Percentiles rank a stretch among this genome's conserved stretches.
phyloP scores from a whole-genome alignment of 495 filamentous ascomycete genomes.

The Chaetomium fimeti region DNA sequence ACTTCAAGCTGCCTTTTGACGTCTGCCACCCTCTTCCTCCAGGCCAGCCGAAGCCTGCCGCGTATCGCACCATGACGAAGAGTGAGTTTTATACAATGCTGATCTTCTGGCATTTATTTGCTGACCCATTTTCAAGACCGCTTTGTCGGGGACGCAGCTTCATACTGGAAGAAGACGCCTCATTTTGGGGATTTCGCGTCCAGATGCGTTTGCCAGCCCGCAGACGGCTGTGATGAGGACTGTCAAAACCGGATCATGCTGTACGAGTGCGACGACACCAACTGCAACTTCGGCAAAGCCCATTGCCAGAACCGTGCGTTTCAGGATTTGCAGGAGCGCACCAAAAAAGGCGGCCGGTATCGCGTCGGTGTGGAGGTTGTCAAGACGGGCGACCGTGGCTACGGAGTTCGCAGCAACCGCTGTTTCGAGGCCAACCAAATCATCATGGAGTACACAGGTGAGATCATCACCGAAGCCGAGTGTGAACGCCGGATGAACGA shows the following conservation, averaged over 20 bases:
- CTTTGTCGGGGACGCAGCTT: constrained; percentile 85
- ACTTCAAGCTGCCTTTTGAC: constrained; percentile 88
- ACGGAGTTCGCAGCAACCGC: constrained; percentile 85
- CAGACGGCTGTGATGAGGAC: constrained; percentile 79
- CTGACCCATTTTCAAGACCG: constrained; percentile 58
- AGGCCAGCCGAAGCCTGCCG: constrained; percentile 83
- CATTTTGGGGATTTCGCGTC: constrained; percentile 68
- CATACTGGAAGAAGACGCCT: constrained; percentile 77
- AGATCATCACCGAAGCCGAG: constrained; percentile 92
- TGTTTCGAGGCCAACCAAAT: constrained; percentile 87
- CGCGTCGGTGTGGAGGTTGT: constrained; percentile 91
- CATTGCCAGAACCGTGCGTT: constrained; percentile 86
- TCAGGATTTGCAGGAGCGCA: constrained; percentile 70
- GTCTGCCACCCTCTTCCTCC: constrained; percentile 81
- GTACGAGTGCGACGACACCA: constrained; percentile 90
- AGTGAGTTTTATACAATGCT: constrained; percentile 52
- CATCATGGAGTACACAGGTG: constrained; percentile 96
- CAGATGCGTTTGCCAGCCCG: constrained; percentile 73
- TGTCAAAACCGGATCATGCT: constrained; percentile 96
- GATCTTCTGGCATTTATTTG: neutral
- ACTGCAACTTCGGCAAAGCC: constrained; percentile 70
- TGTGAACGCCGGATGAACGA: constrained; percentile 90
- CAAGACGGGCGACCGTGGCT: constrained; percentile 84
- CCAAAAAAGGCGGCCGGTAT: constrained; percentile 75
- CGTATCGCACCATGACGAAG: constrained; percentile 85